Percentiles rank a stretch among this genome's conserved stretches.
phyloP scores from a whole-genome alignment of 2,329 filamentous ascomycete species.

The Verticillium isaacii region DNA sequence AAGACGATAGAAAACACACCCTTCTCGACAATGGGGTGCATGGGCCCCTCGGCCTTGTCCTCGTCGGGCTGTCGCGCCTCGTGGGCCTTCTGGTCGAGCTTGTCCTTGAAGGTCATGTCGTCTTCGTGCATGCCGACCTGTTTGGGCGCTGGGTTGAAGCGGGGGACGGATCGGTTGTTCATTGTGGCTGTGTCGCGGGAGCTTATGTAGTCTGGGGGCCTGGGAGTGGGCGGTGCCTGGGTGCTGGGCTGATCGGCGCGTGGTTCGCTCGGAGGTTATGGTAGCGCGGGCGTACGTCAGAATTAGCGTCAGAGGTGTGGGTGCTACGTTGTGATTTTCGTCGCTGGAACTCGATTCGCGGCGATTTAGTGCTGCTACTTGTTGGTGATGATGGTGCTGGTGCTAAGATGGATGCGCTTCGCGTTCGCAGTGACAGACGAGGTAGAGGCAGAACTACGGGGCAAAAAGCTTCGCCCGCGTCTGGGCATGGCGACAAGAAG shows the following conservation, averaged over 20 bases:
- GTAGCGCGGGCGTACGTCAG: background rate
- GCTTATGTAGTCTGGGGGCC: background rate
- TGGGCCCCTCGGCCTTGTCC: constrained; percentile 13
- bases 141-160: background rate
- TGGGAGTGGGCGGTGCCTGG: background rate
- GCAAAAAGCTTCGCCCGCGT: background rate
- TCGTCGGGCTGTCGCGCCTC: constrained; percentile 21
- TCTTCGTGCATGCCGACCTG: background rate
- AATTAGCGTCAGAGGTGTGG: background rate
- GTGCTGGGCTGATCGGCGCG: background rate
- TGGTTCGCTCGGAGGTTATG: background rate
- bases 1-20: constrained; percentile 27
- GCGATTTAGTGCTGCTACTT: background rate
- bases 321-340: background rate
- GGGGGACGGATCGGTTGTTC: background rate
- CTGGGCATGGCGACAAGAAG: background rate
- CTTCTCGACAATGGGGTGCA: constrained; percentile 36
- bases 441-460: background rate
- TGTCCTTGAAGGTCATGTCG: constrained; percentile 31
- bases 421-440: too few species aligned
- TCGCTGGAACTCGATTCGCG: background rate
- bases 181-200: background rate
- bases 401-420: too few species aligned
- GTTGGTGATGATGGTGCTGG: too few species aligned
- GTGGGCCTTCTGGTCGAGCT: constrained; percentile 37